Conservation (phyloP, 169 alveolate genomes). For the Plasmodium coatneyi region DNA sequence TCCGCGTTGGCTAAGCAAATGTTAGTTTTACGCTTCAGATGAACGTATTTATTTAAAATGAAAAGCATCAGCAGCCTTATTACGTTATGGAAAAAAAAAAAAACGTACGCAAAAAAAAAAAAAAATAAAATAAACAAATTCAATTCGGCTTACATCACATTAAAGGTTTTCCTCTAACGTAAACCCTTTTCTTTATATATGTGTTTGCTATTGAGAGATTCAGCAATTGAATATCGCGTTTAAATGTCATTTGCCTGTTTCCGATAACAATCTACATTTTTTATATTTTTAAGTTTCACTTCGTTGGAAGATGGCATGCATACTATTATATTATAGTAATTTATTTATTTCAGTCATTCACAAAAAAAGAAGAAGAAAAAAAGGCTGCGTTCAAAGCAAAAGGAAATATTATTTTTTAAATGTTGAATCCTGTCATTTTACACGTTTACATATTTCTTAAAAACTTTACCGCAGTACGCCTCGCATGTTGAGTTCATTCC, state of each 20-base stretch:
- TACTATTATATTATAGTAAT: background rate
- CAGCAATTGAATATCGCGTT: background rate
- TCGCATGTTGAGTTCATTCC: background rate
- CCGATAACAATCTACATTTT: background rate
- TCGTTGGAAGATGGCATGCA: background rate
- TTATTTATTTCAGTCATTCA: background rate
- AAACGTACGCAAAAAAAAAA: background rate
- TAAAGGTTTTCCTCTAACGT: background rate
- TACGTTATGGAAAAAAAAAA: background rate
- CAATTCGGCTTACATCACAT: background rate
- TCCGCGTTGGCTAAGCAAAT: background rate
- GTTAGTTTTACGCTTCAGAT: background rate
- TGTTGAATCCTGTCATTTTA: constrained; percentile 11
- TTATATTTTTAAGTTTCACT: background rate
- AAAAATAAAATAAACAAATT: background rate
- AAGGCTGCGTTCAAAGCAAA: background rate
- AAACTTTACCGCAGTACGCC: background rate
- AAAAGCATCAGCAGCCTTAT: background rate
- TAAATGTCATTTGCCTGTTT: background rate
- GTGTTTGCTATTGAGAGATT: background rate
- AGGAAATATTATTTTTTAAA: background rate
- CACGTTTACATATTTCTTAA: background rate
- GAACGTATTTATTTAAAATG: background rate
- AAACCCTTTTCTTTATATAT: background rate
- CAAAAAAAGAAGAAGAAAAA: background rate